Evolutionary conservation across 139 green algal species (phyloP), one percentile per base, ranked within the genome.

Genomic region (Picochlorum sp.): DNA sequence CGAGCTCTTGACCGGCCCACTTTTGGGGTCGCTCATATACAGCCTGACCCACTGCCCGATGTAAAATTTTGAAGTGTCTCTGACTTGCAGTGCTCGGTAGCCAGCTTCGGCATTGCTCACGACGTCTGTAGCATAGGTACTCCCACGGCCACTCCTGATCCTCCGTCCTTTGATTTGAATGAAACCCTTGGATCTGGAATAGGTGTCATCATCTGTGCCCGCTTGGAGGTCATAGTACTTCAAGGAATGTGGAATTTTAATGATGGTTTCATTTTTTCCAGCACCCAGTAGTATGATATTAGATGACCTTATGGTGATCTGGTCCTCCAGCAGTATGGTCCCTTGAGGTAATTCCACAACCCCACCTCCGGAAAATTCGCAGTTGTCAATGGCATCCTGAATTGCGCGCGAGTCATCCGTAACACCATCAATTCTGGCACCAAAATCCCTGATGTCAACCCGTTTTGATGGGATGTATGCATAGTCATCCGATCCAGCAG

Each of bases 161-260:
- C 34, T 41, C 7, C 8, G 8, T 41, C 34, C 34, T 13, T 54
- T 20, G 47, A 54, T 54, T 54, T 54, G 47, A 20, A 54, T 21
- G 6, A 54, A 54, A 6, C 18, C 47, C n/a, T 20, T 54, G 16
- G 47, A 21, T 20, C 47, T 54, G 47, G n/a, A 20, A 54, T 26
- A 20, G n/a, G 16, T 54, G 47, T 54, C 47, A 10, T 54, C 47
- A 26, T 54, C 47, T 54, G 18, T 41, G 6, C 47, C 47, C 0
- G 47, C 47, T 21, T 54, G 16, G 18, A 26, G 16, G 11, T 21
- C 47, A 4, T 54, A 54, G 0, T 54, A 54, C 47, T 54, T 54
- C 13, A 59, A 23, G 14, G 51, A 34, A 18, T 34, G 21, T 59
- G 64, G 49, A 47, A 62, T 23, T 24, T 65, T 64, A 18, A 70